Evolutionary conservation across 192 early-diverging fungal species (phyloP), one percentile per base, ranked within the genome.

Genomic region (Podila horticola): DNA sequence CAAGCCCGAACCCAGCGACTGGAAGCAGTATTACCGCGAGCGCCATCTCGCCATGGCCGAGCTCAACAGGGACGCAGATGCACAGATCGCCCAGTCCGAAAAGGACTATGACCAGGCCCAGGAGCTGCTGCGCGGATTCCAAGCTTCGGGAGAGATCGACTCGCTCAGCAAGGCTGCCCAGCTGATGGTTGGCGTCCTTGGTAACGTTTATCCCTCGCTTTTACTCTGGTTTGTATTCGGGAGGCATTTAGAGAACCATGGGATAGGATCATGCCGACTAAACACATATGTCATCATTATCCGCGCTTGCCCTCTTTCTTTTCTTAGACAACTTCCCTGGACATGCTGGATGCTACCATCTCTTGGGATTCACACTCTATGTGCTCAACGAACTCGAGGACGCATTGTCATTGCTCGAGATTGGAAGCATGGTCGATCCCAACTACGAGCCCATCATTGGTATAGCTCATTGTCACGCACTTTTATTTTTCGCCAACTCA

Each of bases 301-400:
- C 34, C 34, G 11, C 11, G 34, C 11, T 36, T 36, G 11, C 10
- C 34, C 11, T 7, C 24, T 19, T 50, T 36, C 12, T 24, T 36
- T 22, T 61, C 24, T 55, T 62, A 81, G 87, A 89, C 20, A 71
- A 85, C 38, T 89, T 86, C 38, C 87, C 87, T 55, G 83, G 72
- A 22, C 85, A 89, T 74, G 85, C 84, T 36, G 87, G 85, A 26
- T 86, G 85, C 65, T 89, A 89, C 72, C 84, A 89, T 67, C 66
- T 89, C 38, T 71, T 89, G 9, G 87, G 72, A 33, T 89, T 89
- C 55, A 82, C 86, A 30, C 71, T 86, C 6, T 89, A 84, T 64
- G 84, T 89, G 2, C 58, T 89, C 28, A 89, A 89, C 41, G 79
- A 84, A 28, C 68, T 89, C 2, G 87, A 89, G 67, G 87, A 86